A percentile compares a stretch with the other conserved stretches of the same genome.
Conservation (phyloP, 2,329 filamentous ascomycete species). For the Cadophora luteo-olivacea region DNA sequence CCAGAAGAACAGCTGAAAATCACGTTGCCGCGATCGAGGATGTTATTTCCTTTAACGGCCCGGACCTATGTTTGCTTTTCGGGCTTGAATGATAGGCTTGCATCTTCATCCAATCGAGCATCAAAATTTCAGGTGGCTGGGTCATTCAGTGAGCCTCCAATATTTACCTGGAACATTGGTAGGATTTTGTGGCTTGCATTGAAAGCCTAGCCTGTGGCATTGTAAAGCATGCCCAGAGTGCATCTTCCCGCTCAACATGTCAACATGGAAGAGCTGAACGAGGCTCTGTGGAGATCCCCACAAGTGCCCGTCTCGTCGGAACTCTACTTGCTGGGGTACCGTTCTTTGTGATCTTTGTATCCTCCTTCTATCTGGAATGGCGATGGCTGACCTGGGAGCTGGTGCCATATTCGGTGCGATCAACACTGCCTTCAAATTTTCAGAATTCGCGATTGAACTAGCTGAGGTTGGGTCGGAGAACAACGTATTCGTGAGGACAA, state of each 20-base stretch:
- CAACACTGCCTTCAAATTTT: slow-evolving; percentile 29
- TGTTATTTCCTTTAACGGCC: not conserved
- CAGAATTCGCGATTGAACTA: slow-evolving; percentile 26
- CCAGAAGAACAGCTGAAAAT: not conserved
- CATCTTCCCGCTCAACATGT: too few relatives aligned
- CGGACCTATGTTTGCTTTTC: not conserved
- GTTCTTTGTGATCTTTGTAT: not conserved
- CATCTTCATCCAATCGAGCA: not conserved
- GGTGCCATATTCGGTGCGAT: slow-evolving; percentile 24
- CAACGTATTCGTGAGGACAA: slow-evolving; percentile 25
- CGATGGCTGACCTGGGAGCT: slow-evolving; percentile 6
- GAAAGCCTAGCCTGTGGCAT: not conserved
- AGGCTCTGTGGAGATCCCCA: slow-evolving; percentile 1
- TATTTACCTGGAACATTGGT: not conserved
- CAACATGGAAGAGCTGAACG: not conserved
- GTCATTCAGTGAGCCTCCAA: not conserved
- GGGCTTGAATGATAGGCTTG: not conserved
- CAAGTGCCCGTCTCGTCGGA: not conserved
- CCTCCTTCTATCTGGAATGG: not conserved
- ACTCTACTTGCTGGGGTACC: not conserved
- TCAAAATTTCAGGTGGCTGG: not conserved
- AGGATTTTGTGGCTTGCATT: slow-evolving; percentile 8
- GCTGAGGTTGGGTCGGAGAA: slow-evolving; percentile 25
- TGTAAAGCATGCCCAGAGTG: not conserved
- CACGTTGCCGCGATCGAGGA: not conserved